Evolutionary conservation across 1,284 basidiomycete genomes (phyloP), one percentile per base, ranked within the genome.

Genomic region (Singerocomus inundabilis): DNA sequence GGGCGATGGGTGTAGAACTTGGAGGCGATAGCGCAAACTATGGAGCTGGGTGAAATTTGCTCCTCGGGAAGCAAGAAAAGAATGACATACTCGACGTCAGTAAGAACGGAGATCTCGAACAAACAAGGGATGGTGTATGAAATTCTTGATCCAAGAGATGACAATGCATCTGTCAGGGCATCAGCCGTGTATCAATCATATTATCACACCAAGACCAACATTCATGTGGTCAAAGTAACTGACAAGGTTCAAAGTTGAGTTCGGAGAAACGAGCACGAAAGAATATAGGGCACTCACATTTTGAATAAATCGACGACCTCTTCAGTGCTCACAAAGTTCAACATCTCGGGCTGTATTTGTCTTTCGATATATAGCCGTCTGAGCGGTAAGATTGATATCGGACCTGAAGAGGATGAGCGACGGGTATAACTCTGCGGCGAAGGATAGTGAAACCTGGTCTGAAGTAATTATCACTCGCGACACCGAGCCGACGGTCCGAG

Each of bases 381-480:
- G 36, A 95, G 76, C 0, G 92, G 92, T 26, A 93, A 68, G 48
- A 93, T 91, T 10, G 86, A 89, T 82, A 93, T 92, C 1, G 90
- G 90, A 15, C 90, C 86, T 60, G 36, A 54, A 37, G 48, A 36
- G 49, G 11, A 44, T 53, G 36, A 55, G 48, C 30, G 46, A 39
- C 25, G 46, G 51, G 33, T 24, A 40, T 16, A 29, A 15, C 24
- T 40, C 36, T 6, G 25, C 3, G 43, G 16, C 35, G 32, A 43
- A 21, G 25, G 29, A 33, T 21, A 2, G 44, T 67, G 75, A 53
- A 55, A 84, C 92, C 93, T 40, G 96, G 94, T 64, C 91, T 94
- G 76, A 98, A 99, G 71, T 97, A 99, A 52, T 88, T 84, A 55
- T 90, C 85, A 52, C 88, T 92, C 0, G 93, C 95, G 8, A 98